phyloP scores from a whole-genome alignment of 306 rosid genomes.

The Glycyrrhiza uralensis region DNA sequence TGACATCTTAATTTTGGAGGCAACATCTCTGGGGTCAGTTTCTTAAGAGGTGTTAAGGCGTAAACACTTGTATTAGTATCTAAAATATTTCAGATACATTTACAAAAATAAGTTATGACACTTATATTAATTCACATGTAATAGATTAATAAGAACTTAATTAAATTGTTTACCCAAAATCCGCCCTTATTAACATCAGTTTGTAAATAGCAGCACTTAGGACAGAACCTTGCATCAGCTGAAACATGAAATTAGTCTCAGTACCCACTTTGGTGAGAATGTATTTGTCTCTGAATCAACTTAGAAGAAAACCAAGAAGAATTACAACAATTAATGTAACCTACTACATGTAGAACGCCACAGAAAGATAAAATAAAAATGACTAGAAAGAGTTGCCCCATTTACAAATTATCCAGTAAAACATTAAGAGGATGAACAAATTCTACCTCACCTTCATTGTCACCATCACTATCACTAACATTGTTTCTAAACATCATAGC shows the following conservation, averaged over 20 bases:
- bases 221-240: constrained; percentile 4
- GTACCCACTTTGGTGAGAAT: background rate
- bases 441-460: constrained; percentile 8
- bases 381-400: background rate
- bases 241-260: background rate
- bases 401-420: constrained; percentile 17
- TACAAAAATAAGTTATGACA: no score
- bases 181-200: no score
- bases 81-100: no score
- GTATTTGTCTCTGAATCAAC: constrained; percentile 1
- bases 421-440: constrained; percentile 1
- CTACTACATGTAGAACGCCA: background rate
- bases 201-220: background rate
- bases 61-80: no score
- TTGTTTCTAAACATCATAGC: no score
- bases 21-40: no score
- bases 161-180: no score
- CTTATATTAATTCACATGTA: no score
- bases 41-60: no score
- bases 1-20: no score
- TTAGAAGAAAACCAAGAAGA: constrained; percentile 3
- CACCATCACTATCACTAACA: no score
- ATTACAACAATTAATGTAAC: background rate
- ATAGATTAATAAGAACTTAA: no score
- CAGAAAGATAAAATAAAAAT: background rate